A percentile compares a stretch with the other conserved stretches of the same genome.
Conservation (phyloP, 2,329 filamentous ascomycete species). For the Talaromyces verruculosus region DNA sequence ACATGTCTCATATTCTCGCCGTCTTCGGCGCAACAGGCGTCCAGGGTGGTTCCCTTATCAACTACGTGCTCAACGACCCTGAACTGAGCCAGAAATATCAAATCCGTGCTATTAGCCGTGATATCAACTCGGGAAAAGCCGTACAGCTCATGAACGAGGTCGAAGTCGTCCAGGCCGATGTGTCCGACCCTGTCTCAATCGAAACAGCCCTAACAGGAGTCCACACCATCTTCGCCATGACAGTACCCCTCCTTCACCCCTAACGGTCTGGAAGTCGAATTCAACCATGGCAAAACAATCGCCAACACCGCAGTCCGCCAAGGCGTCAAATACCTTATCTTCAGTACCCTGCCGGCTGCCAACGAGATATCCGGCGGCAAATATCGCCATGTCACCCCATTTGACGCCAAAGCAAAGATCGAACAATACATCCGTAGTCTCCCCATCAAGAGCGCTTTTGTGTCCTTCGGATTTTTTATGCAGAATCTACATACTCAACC, state of each 20-base stretch:
- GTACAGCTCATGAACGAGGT: neutral
- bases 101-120: neutral
- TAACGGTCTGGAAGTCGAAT: neutral
- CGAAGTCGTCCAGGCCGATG: neutral
- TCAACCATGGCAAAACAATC: neutral
- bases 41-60: neutral
- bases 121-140: neutral
- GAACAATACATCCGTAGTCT: neutral
- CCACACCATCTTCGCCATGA: neutral
- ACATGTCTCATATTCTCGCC: neutral
- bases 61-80: neutral
- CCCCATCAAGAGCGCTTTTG: neutral
- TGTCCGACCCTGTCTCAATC: neutral
- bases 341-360: neutral
- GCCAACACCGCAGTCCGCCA: neutral
- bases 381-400: neutral
- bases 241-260: neutral
- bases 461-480: neutral
- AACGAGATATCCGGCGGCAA: neutral
- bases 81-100: neutral
- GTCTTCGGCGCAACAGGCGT: neutral
- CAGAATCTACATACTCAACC: neutral
- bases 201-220: neutral
- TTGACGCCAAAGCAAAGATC: constrained; percentile 2
- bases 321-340: neutral